A percentile compares a stretch with the other conserved stretches of the same genome.
phyloP scores from a whole-genome alignment of 2,329 filamentous ascomycete genomes.

The Ustulina deusta region DNA sequence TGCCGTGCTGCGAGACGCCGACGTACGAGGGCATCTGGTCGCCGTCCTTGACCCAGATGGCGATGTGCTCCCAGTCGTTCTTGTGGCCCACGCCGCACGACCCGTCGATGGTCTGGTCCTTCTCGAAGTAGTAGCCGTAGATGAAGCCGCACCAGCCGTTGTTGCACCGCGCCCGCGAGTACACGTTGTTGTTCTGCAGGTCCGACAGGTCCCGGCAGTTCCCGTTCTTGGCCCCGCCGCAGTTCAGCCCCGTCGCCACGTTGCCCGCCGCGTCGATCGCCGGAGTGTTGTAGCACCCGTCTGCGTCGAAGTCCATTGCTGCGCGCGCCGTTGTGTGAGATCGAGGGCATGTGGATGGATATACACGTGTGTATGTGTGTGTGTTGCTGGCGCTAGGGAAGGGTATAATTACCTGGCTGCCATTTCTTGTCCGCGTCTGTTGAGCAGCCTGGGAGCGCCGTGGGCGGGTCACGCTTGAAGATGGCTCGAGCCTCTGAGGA shows the following conservation, averaged over 20 bases:
- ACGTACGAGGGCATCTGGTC: slow-evolving; percentile 31
- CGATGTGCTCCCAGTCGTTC: slow-evolving; percentile 54
- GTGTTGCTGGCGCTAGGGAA: not conserved
- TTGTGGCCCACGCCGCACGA: slow-evolving; percentile 53
- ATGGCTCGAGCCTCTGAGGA: not conserved
- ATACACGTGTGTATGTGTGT: not conserved
- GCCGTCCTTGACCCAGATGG: slow-evolving; percentile 47
- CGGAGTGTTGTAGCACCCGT: slow-evolving; percentile 56
- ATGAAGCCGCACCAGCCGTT: slow-evolving; percentile 58
- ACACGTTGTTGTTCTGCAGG: slow-evolving; percentile 57
- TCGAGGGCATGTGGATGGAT: not conserved
- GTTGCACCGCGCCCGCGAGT: slow-evolving; percentile 58
- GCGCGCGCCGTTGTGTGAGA: slow-evolving; percentile 10
- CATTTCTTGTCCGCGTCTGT: slow-evolving; percentile 34
- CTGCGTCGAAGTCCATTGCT: slow-evolving; percentile 53
- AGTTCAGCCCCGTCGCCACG: slow-evolving; percentile 47
- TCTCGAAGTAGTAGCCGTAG: slow-evolving; percentile 62
- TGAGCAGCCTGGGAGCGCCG: slow-evolving; percentile 29
- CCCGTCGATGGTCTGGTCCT: slow-evolving; percentile 53
- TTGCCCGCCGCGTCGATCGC: slow-evolving; percentile 53
- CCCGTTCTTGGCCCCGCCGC: slow-evolving; percentile 40
- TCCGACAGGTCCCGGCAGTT: slow-evolving; percentile 52
- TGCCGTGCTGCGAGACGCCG: slow-evolving; percentile 47
- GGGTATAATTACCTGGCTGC: slow-evolving; percentile 31
- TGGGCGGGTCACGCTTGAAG: slow-evolving; percentile 35